Evolutionary conservation across 768 basidiomycete species (phyloP), one percentile per base, ranked within the genome.

Genomic region (Amanita muscaria): DNA sequence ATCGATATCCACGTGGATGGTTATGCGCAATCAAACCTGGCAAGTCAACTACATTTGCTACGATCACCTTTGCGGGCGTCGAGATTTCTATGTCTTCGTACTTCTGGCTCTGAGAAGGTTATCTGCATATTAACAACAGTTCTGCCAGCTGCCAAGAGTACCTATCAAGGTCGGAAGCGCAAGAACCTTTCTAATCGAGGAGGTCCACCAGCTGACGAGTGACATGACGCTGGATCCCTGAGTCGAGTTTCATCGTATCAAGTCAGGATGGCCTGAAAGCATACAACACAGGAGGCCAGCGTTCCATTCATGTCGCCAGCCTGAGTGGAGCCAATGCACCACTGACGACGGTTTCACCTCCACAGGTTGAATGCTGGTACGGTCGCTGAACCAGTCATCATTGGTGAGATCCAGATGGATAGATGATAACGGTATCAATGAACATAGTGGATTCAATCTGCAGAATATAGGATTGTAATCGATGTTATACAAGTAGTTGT

Each of bases 281-380:
- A 2, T 75, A 69, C 51, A 89, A 83, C 44, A 93, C 90, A 0
- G 90, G 91, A 18, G 87, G 88, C 0, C 91, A 94, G 58, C 69
- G 89, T 5, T 90, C 88, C 14, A 88, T 84, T 54, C 70, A 87
- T 18, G 81, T 84, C 3, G 83, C 83, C 10, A 91, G 88, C 52
- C 55, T 94, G 39, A 79, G 73, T 32, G 83, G 82, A 2, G 88
- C 88, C 12, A 91, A 92, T 58, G 89, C 88, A 2, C 59, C 67
- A 24, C 50, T 60, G 41, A 59, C 51, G 34, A 58, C 63, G 5
- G 52, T 53, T 6, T 63, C 61, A 9, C 60, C 59, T n/a, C 56
- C 56, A 15, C 59, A 55, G n/a, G 22, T 47, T 87, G 36, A 66
- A 73, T 34, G 63, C 56, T 4, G 87, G 84, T n/a, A 70, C 75